Conservation (phyloP, 371 early-diverging fungal genomes). For the Actinomortierella wolfii region DNA sequence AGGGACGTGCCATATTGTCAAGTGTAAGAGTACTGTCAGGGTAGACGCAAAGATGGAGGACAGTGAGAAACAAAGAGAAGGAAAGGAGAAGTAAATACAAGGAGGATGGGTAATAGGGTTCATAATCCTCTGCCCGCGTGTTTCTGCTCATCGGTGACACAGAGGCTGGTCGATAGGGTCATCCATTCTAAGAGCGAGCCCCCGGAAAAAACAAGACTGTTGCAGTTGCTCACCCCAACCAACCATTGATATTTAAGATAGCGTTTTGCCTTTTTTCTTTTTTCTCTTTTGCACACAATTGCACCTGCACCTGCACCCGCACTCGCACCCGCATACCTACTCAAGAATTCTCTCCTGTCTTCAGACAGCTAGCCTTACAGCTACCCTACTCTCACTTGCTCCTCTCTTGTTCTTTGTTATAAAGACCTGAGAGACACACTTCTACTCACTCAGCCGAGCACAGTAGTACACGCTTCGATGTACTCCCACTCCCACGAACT, state of each 20-base stretch:
- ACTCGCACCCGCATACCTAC: background rate
- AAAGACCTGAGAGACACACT: background rate
- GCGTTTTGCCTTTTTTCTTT: background rate
- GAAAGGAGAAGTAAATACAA: too few species aligned
- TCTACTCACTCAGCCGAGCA: background rate
- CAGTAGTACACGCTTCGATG: conserved; percentile 58
- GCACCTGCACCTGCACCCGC: background rate
- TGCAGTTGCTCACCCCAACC: background rate
- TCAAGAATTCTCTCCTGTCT: background rate
- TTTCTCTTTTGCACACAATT: conserved; percentile 4
- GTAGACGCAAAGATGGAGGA: too few species aligned
- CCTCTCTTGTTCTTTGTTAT: too few species aligned
- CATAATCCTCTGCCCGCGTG: conserved; percentile 6
- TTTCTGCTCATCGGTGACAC: conserved; percentile 7
- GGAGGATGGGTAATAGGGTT: background rate
- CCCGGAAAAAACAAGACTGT: conserved; percentile 6
- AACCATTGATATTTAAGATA: background rate
- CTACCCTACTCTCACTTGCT: conserved; percentile 1
- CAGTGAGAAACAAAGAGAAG: too few species aligned
- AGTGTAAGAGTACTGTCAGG: too few species aligned
- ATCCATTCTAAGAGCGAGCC: conserved; percentile 2
- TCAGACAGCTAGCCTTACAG: background rate
- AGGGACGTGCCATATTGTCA: too few species aligned
- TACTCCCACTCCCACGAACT: conserved; percentile 82
- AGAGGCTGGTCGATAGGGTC: conserved; percentile 7